These are phyloP conservation scores for Macrolepiota fuliginosa DNA, from an alignment of 768 basidiomycete genomes.

Conservation along the genomic window DNA sequence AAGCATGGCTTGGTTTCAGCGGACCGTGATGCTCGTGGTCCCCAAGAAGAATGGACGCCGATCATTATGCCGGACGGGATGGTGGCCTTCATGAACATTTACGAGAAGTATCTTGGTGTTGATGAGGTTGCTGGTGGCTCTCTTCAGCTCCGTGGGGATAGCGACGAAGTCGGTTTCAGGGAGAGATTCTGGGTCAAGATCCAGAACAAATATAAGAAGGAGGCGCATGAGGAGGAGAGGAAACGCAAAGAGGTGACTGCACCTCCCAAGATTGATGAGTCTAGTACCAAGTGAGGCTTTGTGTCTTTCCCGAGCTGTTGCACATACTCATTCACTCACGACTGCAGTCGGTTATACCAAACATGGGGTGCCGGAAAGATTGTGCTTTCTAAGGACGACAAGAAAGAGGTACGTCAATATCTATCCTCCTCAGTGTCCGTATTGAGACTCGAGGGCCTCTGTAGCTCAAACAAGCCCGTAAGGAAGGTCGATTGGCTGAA, in stretches of 20 bases:
- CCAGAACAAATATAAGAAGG: constrained; percentile 85
- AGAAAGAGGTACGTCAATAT: constrained; percentile 55
- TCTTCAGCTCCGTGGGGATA: constrained; percentile 77
- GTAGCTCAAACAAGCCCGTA: constrained; percentile 74
- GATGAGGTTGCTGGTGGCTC: constrained; percentile 87
- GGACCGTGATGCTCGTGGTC: constrained; percentile 85
- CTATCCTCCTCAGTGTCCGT: background rate
- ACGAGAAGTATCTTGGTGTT: constrained; percentile 82
- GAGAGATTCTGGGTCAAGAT: constrained; percentile 90
- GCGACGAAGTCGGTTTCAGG: constrained; percentile 79
- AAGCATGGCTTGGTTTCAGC: constrained; percentile 81
- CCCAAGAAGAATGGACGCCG: constrained; percentile 93
- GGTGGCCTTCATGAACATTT: constrained; percentile 85
- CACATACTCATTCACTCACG: background rate
- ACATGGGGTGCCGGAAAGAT: constrained; percentile 83
- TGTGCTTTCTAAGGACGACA: constrained; percentile 67
- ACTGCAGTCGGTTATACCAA: constrained; percentile 64
- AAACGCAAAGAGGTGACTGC: constrained; percentile 59
- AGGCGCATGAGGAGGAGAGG: constrained; percentile 77
- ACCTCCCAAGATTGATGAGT: constrained; percentile 64
- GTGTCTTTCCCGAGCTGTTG: background rate
- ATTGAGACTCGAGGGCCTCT: constrained; percentile 1
- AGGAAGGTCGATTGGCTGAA: constrained; percentile 81
- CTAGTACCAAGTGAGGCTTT: constrained; percentile 62
- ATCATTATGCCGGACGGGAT: constrained; percentile 80